These are phyloP conservation scores for Dittrichia graveolens DNA, from an alignment of 129 eudicot genomes.

Conservation along the genomic window DNA sequence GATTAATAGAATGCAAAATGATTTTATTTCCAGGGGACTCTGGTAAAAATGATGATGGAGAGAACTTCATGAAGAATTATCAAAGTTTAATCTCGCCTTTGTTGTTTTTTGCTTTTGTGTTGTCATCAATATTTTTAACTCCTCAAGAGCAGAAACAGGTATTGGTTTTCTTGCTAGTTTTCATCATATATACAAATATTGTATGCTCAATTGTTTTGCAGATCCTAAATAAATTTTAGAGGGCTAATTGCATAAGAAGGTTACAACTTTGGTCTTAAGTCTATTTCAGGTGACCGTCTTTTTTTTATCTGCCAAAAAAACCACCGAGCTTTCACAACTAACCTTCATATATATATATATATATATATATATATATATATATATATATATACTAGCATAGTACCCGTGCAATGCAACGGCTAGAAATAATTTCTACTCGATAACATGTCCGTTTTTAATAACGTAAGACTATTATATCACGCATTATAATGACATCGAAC, in stretches of 20 bases:
- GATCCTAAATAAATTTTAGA: background rate
- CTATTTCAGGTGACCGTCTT: background rate
- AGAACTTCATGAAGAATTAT: constrained; percentile 39
- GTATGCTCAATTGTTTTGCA: background rate
- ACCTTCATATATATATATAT: too few relatives aligned
- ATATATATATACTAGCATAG: too few relatives aligned
- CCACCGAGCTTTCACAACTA: background rate
- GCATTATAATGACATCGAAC: too few relatives aligned
- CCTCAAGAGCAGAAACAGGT: constrained; percentile 63
- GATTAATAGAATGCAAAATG: background rate
- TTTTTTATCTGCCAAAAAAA: background rate
- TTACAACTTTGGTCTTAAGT: constrained; percentile 5
- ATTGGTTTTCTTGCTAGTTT: background rate
- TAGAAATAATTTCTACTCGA: too few relatives aligned
- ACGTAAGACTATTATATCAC: too few relatives aligned
- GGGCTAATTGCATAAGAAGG: constrained; percentile 10
- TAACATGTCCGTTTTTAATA: too few relatives aligned
- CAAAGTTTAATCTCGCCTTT: constrained; percentile 43
- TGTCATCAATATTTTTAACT: constrained; percentile 42
- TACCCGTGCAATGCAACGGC: too few relatives aligned
- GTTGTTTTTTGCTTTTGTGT: constrained; percentile 48
- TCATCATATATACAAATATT: background rate
- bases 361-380: too few relatives aligned
- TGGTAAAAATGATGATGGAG: constrained; percentile 51
- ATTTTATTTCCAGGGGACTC: constrained; percentile 49